Conservation (phyloP, 768 basidiomycete genomes). For the Hydnomerulius pinastri region DNA sequence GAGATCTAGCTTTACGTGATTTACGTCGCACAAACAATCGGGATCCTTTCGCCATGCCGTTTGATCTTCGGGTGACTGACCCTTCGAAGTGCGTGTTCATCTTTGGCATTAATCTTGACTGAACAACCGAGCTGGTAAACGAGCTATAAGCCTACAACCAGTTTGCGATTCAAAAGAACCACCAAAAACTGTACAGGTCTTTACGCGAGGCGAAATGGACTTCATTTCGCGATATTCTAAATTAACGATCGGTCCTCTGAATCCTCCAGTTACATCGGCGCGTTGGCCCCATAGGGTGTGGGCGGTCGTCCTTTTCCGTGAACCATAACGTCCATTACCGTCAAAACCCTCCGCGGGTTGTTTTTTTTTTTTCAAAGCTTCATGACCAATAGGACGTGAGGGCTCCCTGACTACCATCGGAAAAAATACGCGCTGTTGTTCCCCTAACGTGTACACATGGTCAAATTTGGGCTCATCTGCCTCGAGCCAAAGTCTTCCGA, state of each 20-base stretch:
- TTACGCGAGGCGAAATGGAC: neutral
- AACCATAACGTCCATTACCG: neutral
- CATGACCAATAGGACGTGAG: neutral
- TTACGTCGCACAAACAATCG: conserved; percentile 8
- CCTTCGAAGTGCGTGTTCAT: no score
- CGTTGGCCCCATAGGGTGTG: neutral
- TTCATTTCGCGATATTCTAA: neutral
- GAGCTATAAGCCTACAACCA: no score
- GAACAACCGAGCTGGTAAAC: no score
- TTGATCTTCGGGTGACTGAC: no score
- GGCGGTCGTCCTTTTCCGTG: neutral
- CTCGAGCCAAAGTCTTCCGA: neutral
- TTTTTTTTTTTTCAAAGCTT: neutral
- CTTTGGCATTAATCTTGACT: conserved; percentile 1
- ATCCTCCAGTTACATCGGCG: neutral
- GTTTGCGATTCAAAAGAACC: neutral
- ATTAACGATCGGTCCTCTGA: neutral
- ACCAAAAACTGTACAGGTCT: neutral
- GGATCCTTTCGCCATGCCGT: no score
- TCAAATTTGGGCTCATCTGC: no score
- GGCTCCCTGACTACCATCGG: no score
- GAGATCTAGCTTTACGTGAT: neutral
- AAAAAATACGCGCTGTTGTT: no score
- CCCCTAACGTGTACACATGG: no score
- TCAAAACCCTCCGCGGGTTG: neutral